Conservation (phyloP, 148 eudicot genomes). For the Gaultheria prostrata region DNA sequence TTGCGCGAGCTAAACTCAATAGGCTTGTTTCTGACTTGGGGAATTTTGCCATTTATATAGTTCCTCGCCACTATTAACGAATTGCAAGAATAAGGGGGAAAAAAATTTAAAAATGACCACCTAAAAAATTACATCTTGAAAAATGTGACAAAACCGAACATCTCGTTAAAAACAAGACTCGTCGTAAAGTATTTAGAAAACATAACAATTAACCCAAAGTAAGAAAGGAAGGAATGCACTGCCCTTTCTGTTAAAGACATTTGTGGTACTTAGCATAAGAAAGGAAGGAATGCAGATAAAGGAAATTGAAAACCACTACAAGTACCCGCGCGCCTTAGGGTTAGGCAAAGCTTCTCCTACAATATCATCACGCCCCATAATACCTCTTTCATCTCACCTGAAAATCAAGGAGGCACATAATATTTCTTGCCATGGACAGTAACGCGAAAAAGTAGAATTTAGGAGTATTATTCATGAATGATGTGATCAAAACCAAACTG, state of each 20-base stretch:
- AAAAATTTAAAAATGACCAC: no score
- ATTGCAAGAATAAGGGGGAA: no score
- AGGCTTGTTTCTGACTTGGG: no score
- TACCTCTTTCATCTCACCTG: not conserved
- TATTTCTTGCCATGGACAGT: not conserved
- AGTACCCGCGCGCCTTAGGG: not conserved
- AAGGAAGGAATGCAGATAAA: not conserved
- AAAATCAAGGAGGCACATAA: not conserved
- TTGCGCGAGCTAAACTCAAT: no score
- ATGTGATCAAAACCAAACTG: constrained; percentile 2
- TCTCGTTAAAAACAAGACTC: no score
- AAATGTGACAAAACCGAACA: no score
- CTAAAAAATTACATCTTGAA: no score
- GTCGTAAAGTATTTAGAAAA: no score
- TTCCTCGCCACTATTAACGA: no score
- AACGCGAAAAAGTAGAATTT: not conserved
- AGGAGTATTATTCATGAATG: not conserved
- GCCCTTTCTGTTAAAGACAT: not conserved
- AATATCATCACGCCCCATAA: not conserved
- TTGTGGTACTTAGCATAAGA: not conserved
- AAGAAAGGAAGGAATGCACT: no score
- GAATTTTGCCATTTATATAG: no score
- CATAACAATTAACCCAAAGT: no score
- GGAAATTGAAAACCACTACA: not conserved
- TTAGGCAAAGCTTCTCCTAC: not conserved